Conservation (phyloP, 192 early-diverging fungal species). For the Linnemannia elongata region DNA sequence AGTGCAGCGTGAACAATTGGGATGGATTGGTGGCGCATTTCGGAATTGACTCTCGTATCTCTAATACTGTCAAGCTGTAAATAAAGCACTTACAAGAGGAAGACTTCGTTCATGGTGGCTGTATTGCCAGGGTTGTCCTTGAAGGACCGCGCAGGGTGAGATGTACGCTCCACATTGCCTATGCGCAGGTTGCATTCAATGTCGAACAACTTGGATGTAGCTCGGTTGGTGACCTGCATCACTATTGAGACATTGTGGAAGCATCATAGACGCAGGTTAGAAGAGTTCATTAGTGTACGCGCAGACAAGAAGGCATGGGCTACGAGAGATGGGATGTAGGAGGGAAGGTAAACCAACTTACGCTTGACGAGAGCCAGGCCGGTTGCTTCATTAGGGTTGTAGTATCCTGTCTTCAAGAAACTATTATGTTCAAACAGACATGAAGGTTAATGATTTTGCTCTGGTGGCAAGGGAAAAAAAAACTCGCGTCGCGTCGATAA, state of each 20-base stretch:
- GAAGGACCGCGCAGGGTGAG: conserved; percentile 48
- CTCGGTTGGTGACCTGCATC: conserved; percentile 49
- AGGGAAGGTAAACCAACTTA: neutral
- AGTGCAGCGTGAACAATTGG: neutral
- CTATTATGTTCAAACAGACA: neutral
- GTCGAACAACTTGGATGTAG: conserved; percentile 42
- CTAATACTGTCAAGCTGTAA: neutral
- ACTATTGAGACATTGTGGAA: conserved; percentile 10
- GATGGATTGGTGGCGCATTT: neutral
- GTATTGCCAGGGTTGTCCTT: conserved; percentile 52
- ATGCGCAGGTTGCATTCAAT: conserved; percentile 48
- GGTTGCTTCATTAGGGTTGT: conserved; percentile 46
- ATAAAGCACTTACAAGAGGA: conserved; percentile 32
- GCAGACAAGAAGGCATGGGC: neutral
- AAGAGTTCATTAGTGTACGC: neutral
- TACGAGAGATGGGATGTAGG: too few species aligned
- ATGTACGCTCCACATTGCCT: conserved; percentile 32
- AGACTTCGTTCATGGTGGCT: conserved; percentile 51
- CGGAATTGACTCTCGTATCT: neutral
- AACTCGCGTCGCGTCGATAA: neutral
- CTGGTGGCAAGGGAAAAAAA: neutral
- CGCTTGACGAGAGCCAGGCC: conserved; percentile 45
- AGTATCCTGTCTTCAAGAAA: conserved; percentile 31
- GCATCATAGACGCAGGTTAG: neutral
- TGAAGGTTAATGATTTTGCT: neutral